Base-by-base conservation (phyloP, 129 eudicot species). In the Rutidosis leptorrhynchoides region DNA sequence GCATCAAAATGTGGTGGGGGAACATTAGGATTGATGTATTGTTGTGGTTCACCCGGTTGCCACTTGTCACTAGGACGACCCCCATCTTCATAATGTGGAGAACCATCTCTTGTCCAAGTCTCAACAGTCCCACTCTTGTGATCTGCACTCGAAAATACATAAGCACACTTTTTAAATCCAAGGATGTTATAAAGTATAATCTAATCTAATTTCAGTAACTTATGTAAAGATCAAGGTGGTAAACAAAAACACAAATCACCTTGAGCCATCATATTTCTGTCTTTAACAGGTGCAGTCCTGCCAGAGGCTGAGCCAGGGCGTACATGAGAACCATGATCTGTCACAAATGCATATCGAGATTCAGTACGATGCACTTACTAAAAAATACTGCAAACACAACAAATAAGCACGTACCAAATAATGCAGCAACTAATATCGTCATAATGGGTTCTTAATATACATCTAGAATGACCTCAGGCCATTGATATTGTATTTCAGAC, bases 41-140 rank as follows among this genome's bases (percentile, higher is more conserved):
- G 89, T 40, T 80, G 90, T 66, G 85, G 78, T 6, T 87, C 96
- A 35, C 85, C 91, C 15, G 86, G 91, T 91, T 88, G 92, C 99
- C 96, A 86, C 51, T 77, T 84, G 70, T 85, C 90, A 70, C 66
- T 37, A 64, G 90, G 86, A 43, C 69, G 94, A 32, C 59, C 58
- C 35, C 83, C 88, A 60, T 92, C 93, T 30, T 74, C 89, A 59
- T 65, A 58, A 55, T 62, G 71, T 69, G 53, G 85, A 62, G 83
- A 57, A 63, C 77, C 78, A 19, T 93, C 94, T 74, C 83, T 75
- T 60, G 79, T 89, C 96, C 92, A 86, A 7, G 95, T 72, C 61
- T 84, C 76, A 12, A 75, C 68, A 22, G 69, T 69, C 74, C 87
- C 94, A 62, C 71, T 66, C 62, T 74, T 81, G 61, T 48, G 67